These are phyloP conservation scores for Tuber melanosporum DNA, from an alignment of 495 filamentous ascomycete genomes.

Conservation along the genomic window DNA sequence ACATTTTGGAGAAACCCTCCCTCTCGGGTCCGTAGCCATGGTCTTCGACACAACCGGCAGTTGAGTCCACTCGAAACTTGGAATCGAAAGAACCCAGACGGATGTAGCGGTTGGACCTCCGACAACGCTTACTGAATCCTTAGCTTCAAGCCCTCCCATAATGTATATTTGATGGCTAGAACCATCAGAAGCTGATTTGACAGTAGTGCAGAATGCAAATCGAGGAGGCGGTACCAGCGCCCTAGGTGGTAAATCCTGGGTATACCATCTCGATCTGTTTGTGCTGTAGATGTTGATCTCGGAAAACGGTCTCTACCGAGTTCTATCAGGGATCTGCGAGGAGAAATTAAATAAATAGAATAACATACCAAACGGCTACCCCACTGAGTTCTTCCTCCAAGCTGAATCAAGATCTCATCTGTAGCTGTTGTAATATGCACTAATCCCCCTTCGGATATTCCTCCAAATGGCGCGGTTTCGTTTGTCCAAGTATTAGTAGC, in stretches of 20 bases:
- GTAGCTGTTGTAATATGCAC: not conserved
- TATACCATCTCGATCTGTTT: conserved; percentile 17
- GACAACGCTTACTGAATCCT: too few species aligned
- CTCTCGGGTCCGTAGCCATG: not conserved
- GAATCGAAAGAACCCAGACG: conserved; percentile 20
- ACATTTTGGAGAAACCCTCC: conserved; percentile 6
- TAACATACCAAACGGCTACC: not conserved
- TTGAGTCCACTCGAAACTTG: conserved; percentile 14
- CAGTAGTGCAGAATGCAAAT: conserved; percentile 4
- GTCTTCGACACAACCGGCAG: not conserved
- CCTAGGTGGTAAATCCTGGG: not conserved
- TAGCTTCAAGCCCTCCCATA: conserved; percentile 5
- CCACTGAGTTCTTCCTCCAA: conserved; percentile 5
- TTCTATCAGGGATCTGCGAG: too few species aligned
- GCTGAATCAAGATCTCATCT: conserved; percentile 14
- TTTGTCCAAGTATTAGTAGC: conserved; percentile 10
- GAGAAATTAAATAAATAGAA: not conserved
- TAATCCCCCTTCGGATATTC: not conserved
- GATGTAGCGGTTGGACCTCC: not conserved
- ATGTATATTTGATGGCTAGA: conserved; percentile 20
- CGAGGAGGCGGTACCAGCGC: conserved; percentile 2
- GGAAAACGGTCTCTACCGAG: conserved; percentile 4
- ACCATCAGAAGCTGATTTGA: conserved; percentile 11
- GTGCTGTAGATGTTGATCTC: conserved; percentile 21
- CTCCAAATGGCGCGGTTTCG: not conserved